These are phyloP conservation scores for Chamaecrista fasciculata DNA, from an alignment of 306 rosid species.

Conservation along the genomic window DNA sequence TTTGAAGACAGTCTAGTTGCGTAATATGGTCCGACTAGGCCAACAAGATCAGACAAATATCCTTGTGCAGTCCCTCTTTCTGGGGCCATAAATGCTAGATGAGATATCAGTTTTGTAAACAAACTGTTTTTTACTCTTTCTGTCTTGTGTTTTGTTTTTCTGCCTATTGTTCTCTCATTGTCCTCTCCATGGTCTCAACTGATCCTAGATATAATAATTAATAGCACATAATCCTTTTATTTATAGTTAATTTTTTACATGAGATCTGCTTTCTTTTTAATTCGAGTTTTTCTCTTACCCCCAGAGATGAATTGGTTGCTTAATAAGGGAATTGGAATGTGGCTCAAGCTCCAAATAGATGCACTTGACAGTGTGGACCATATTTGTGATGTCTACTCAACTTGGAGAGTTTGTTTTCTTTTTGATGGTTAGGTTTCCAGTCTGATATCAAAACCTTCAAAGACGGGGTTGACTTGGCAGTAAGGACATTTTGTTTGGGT, in stretches of 20 bases:
- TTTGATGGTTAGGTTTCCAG: constrained; percentile 45
- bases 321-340: constrained; percentile 34
- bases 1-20: too few relatives aligned
- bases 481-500: constrained; percentile 22
- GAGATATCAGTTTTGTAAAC: not conserved
- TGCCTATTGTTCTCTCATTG: not conserved
- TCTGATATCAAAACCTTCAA: constrained; percentile 32
- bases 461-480: constrained; percentile 36
- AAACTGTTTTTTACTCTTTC: not conserved
- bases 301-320: constrained; percentile 28
- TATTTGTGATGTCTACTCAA: constrained; percentile 35
- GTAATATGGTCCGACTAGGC: too few relatives aligned
- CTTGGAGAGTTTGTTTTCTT: constrained; percentile 36
- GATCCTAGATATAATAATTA: not conserved
- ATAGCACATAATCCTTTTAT: not conserved
- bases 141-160: not conserved
- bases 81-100: too few relatives aligned
- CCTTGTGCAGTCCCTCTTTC: too few relatives aligned
- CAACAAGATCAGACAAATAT: too few relatives aligned
- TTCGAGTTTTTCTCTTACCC: not conserved
- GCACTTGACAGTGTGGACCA: constrained; percentile 45
- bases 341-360: constrained; percentile 34
- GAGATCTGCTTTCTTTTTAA: not conserved
- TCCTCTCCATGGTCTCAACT: not conserved
- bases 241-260: not conserved